Evolutionary conservation across 257 asterid genomes (phyloP), one percentile per base, ranked within the genome.

Genomic region (Lycium ferocissimum): DNA sequence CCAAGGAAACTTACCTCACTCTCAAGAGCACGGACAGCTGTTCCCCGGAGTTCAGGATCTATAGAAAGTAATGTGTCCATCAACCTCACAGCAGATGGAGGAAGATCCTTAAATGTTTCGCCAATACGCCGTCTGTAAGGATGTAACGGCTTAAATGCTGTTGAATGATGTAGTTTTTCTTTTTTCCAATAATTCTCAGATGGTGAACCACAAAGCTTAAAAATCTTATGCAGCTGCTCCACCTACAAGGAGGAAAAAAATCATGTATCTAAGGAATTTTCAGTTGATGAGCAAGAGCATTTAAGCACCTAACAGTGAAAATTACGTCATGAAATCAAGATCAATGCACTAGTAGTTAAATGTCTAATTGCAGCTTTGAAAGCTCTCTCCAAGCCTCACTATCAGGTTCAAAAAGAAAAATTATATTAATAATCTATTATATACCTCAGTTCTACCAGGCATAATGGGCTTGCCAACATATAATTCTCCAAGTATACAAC

Each of bases 401-500:
- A 13, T 14, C 47, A 76, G 33, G 33, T 26, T 26, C 33, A 26
- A 26, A 83, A 56, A 54, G 37, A 79, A 66, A 37, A 12, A 26
- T 65, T 38, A 47, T 13, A 22, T 20, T 7, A 71, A 20, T 71
- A 33, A 15, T 78, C 38, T 8, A 59, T 54, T 33, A 26, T 38
- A 58, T 93, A 95, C 98, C 98, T 95, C 98, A 3, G 98, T 95
- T 90, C 98, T 92, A 53, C 98, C 98, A 40, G 98, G 97, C 98
- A 95, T 94, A 72, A 95, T 94, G 53, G 99, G 98, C 87, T 93
- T 93, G 83, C 98, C 97, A 43, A 91, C 86, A 86, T 91, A 94
- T 76, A 95, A 83, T 86, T 95, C 99, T 85, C 98, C 99, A 79
- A 94, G 97, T 79, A 95, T 92, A 86, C 99, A 95, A 67, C 99